These are phyloP conservation scores for Plasmodium chabaudi DNA, from an alignment of 169 alveolate genomes.

Conservation along the genomic window DNA sequence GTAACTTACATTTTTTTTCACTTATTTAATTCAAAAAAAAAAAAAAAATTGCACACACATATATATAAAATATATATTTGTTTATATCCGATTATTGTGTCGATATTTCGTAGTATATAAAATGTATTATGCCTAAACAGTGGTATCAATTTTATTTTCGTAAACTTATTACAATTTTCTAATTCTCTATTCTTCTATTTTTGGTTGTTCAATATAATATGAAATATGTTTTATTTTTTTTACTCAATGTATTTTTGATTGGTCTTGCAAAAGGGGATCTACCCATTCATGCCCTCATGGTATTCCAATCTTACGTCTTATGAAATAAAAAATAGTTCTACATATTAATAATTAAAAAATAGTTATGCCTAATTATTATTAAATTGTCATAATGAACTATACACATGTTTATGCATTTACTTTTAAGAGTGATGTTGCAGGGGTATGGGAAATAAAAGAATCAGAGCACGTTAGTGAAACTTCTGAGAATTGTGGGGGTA, in stretches of 20 bases:
- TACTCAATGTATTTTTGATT: conserved; percentile 2
- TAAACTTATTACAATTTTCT: too few relatives aligned
- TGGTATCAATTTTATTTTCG: background rate
- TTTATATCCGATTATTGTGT: too few relatives aligned
- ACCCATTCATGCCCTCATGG: conserved; percentile 75
- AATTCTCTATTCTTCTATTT: background rate
- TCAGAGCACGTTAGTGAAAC: conserved; percentile 1
- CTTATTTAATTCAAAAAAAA: background rate
- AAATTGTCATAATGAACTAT: background rate
- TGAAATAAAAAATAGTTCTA: background rate
- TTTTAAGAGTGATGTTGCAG: conserved; percentile 36
- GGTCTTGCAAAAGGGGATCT: conserved; percentile 29
- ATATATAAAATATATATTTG: too few relatives aligned
- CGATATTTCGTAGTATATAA: too few relatives aligned
- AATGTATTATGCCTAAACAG: too few relatives aligned
- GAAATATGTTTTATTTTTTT: conserved; percentile 9
- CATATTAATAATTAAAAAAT: background rate
- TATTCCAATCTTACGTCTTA: background rate
- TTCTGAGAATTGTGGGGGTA: conserved; percentile 52
- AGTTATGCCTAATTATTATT: background rate
- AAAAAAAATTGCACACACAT: background rate
- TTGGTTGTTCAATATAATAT: background rate
- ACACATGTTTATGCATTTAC: background rate
- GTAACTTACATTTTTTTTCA: conserved; percentile 6
- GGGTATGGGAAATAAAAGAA: conserved; percentile 43